Conservation (phyloP, 192 early-diverging fungal genomes). For the Backusella circina region DNA sequence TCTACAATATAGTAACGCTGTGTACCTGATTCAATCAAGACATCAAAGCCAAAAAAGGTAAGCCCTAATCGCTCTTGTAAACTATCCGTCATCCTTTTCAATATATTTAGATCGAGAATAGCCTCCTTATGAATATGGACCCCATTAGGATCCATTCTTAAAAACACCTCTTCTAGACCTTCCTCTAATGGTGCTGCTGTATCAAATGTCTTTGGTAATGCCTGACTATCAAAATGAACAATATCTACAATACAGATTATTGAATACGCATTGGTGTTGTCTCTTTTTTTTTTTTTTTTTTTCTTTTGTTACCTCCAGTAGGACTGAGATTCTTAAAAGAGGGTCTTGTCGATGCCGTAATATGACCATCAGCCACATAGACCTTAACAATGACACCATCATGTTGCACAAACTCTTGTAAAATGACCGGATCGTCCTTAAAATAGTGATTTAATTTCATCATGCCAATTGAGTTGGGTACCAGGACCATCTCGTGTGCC, state of each 20-base stretch:
- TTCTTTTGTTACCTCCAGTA: not conserved
- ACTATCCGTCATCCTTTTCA: conserved; percentile 15
- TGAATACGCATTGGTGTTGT: not conserved
- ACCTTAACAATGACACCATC: conserved; percentile 33
- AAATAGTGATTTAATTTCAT: not conserved
- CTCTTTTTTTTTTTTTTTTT: not conserved
- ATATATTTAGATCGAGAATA: conserved; percentile 12
- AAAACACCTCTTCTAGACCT: not conserved
- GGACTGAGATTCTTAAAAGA: conserved; percentile 20
- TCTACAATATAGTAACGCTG: conserved; percentile 27
- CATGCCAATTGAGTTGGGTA: conserved; percentile 9
- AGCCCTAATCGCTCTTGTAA: conserved; percentile 20
- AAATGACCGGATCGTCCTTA: conserved; percentile 21
- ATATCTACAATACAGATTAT: not conserved
- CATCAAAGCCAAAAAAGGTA: conserved; percentile 38
- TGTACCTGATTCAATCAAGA: conserved; percentile 17
- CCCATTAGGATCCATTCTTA: not conserved
- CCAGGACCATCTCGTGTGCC: conserved; percentile 30
- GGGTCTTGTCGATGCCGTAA: conserved; percentile 14
- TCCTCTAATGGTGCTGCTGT: not conserved
- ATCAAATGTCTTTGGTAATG: conserved; percentile 24
- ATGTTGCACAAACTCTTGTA: conserved; percentile 35
- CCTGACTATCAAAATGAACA: conserved; percentile 33
- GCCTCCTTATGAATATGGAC: conserved; percentile 8
- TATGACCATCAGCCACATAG: conserved; percentile 22